Evolutionary conservation across 495 filamentous ascomycete genomes (phyloP), one percentile per base, ranked within the genome.

Genomic region (Aspergillus heteromorphus): DNA sequence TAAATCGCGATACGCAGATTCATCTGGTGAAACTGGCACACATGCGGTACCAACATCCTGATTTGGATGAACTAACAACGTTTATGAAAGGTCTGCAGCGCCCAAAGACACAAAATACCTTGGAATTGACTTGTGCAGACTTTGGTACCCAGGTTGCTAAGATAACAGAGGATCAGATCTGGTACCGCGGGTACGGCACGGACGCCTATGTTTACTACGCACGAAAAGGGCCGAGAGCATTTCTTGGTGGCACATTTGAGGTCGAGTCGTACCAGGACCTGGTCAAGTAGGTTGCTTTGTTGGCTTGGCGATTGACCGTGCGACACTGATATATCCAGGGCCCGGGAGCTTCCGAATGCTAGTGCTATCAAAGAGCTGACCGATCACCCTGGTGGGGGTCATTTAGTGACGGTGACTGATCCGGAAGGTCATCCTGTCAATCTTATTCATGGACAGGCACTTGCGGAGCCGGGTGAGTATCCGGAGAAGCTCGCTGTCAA

Each of bases 141-240:
- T 86, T 86, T 65, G 83, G 82, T 53, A 76, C 84, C 57, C 62
- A 62, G 21, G 69, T 77, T 38, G 67, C 64, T 4, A 67, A 73
- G 40, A 63, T 66, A 47, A 61, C 73, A 4, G 72, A 74, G 23
- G 66, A 75, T 42, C 75, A 73, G 48, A 74, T 82, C 17, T 85
- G 78, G 70, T 83, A 73, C 64, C 71, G 78, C 18, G 82, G 83
- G 6, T 83, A 83, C 58, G 81, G 83, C 14, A 65, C 70, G 17
- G 82, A 84, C 45, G 81, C 79, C 13, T 84, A 80, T 58, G 66
- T 83, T 9, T 69, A 82, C 13, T 79, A 75, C 57, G 69, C 77
- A 23, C 67, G 63, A 17, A 74, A 74, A 36, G 72, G 74, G 0
- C 63, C 69, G 38, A 74, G 75, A 62, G 70, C 74, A 51, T 86